Evolutionary conservation across 179 eudicot genomes (phyloP).

Genomic region (Beta corolliflora): DNA sequence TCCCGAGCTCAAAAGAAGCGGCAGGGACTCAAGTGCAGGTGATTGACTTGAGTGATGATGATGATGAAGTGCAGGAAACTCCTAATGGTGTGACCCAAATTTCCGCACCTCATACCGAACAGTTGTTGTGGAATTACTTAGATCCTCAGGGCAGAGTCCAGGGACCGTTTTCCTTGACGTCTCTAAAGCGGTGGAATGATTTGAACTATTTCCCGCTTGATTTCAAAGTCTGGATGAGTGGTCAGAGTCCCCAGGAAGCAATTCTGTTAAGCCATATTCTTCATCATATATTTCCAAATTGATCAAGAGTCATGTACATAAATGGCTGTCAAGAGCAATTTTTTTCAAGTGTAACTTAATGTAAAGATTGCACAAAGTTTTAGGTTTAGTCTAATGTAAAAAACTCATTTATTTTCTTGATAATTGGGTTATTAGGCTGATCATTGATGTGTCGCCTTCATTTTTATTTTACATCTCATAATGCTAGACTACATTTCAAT

Average conservation of each 20-base stretch:
- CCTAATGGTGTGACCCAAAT: conserved; percentile 6
- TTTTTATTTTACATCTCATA: background rate
- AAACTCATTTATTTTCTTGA: background rate
- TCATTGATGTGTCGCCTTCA: background rate
- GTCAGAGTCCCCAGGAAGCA: conserved; percentile 38
- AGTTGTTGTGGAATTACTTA: conserved; percentile 42
- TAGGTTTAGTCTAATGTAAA: conserved; percentile 19
- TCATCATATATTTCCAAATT: conserved; percentile 26
- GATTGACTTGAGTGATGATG: conserved; percentile 56
- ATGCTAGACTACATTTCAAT: background rate
- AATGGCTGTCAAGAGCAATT: conserved; percentile 8
- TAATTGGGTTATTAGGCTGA: background rate
- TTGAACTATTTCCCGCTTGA: conserved; percentile 38
- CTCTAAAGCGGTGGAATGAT: conserved; percentile 49
- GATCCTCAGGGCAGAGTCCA: conserved; percentile 52
- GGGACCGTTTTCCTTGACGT: conserved; percentile 51
- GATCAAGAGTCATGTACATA: conserved; percentile 22
- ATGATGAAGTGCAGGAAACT: conserved; percentile 35
- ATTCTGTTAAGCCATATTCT: conserved; percentile 42
- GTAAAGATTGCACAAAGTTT: conserved; percentile 22
- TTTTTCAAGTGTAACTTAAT: conserved; percentile 18
- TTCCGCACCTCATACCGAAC: conserved; percentile 23
- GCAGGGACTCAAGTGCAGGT: conserved; percentile 22
- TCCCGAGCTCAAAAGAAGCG: background rate
- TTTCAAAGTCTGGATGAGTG: conserved; percentile 52